Conservation (phyloP, 2,329 filamentous ascomycete species). For the Monosporascus ibericus region DNA sequence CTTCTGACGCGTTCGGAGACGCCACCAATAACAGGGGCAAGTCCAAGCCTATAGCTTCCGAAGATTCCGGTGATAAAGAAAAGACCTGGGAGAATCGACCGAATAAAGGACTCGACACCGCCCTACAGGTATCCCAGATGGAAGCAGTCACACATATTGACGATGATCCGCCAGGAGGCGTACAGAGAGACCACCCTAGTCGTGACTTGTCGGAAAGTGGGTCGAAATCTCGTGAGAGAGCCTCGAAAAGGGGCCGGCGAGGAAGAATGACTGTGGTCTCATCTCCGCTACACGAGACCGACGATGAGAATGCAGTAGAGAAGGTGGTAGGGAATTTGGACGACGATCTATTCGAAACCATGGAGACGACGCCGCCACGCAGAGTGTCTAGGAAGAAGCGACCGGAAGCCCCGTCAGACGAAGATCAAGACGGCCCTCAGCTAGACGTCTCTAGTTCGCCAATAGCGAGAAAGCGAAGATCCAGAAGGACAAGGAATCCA, state of each 20-base stretch:
- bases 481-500: constrained; percentile 3
- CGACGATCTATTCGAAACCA: constrained; percentile 1
- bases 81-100: neutral
- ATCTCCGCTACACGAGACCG: neutral
- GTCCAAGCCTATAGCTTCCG: neutral
- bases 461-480: constrained; percentile 2
- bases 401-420: neutral
- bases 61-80: neutral
- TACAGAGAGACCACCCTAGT: neutral
- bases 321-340: neutral
- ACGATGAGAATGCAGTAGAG: neutral
- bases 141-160: neutral
- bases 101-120: neutral
- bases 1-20: neutral
- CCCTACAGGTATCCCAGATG: neutral
- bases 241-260: neutral
- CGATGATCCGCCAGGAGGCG: no score
- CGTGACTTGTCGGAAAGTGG: neutral
- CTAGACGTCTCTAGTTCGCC: neutral
- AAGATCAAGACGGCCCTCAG: neutral
- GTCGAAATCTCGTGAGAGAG: neutral
- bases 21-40: neutral
- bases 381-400: neutral
- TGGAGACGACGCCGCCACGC: neutral
- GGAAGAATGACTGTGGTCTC: neutral